A percentile compares a stretch with the other conserved stretches of the same genome.
phyloP scores from a whole-genome alignment of 192 early-diverging fungal species.

The Fimicolochytrium jonesii region DNA sequence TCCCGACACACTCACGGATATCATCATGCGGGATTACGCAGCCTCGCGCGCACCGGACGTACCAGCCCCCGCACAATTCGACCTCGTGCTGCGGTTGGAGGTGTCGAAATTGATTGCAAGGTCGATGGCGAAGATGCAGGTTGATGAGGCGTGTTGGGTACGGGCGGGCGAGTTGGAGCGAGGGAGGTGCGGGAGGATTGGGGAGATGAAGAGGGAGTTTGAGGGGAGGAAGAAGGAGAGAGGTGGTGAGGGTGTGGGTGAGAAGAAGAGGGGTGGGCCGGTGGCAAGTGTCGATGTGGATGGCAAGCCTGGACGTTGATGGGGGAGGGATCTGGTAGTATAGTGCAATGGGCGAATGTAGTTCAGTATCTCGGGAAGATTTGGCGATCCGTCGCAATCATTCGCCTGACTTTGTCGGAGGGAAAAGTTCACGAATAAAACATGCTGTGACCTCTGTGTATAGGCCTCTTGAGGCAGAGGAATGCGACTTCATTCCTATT shows the following conservation, averaged over 20 bases:
- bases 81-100: slow-evolving; percentile 13
- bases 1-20: background rate
- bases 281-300: too few relatives aligned
- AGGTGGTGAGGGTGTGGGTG: background rate
- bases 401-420: too few relatives aligned
- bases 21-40: slow-evolving; percentile 8
- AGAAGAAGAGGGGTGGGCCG: background rate
- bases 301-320: too few relatives aligned
- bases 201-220: background rate
- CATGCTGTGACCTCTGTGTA: too few relatives aligned
- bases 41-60: slow-evolving; percentile 4
- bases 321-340: too few relatives aligned
- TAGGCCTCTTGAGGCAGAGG: too few relatives aligned
- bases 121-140: background rate
- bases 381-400: too few relatives aligned
- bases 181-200: background rate
- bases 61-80: background rate
- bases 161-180: slow-evolving; percentile 8
- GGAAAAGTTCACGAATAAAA: too few relatives aligned
- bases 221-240: slow-evolving; percentile 6
- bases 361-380: too few relatives aligned
- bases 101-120: slow-evolving; percentile 10
- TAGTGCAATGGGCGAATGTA: too few relatives aligned
- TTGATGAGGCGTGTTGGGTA: slow-evolving; percentile 15
- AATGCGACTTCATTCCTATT: too few relatives aligned